These are phyloP conservation scores for Phialocephala subalpina DNA, from an alignment of 2,329 filamentous ascomycete species.

Conservation along the genomic window DNA sequence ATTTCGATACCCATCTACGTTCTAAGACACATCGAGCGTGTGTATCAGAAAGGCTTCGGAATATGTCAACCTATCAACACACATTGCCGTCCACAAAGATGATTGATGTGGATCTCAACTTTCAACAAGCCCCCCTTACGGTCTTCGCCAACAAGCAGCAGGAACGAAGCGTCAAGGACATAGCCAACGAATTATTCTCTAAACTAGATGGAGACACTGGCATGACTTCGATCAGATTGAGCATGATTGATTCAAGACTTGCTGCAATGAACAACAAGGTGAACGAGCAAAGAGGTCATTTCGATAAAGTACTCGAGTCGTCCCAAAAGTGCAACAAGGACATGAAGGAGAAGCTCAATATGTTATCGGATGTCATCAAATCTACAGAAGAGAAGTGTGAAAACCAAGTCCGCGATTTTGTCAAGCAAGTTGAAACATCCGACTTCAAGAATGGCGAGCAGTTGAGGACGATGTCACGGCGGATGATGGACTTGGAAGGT, in stretches of 20 bases:
- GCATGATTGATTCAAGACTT: constrained; percentile 3
- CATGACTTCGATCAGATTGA: not conserved
- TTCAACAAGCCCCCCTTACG: not conserved
- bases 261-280: not conserved
- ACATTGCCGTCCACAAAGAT: not conserved
- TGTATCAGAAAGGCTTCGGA: not conserved
- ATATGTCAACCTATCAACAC: not conserved
- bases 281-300: not conserved
- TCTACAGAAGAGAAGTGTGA: constrained; percentile 6
- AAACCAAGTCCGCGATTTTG: not conserved
- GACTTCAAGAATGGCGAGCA: constrained; percentile 8
- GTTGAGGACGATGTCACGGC: not conserved
- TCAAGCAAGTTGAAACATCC: not conserved
- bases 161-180: too few species aligned
- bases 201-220: constrained; percentile 10
- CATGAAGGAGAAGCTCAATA: constrained; percentile 4
- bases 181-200: too few species aligned
- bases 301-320: constrained; percentile 1
- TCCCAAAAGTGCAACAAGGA: not conserved
- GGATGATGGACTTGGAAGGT: not conserved
- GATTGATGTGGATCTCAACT: constrained; percentile 8
- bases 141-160: constrained; percentile 14
- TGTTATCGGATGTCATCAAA: not conserved
- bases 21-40: constrained; percentile 13
- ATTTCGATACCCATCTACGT: constrained; percentile 22